phyloP scores from a whole-genome alignment of 2,329 filamentous ascomycete species.

The Aspergillus clavatus region DNA sequence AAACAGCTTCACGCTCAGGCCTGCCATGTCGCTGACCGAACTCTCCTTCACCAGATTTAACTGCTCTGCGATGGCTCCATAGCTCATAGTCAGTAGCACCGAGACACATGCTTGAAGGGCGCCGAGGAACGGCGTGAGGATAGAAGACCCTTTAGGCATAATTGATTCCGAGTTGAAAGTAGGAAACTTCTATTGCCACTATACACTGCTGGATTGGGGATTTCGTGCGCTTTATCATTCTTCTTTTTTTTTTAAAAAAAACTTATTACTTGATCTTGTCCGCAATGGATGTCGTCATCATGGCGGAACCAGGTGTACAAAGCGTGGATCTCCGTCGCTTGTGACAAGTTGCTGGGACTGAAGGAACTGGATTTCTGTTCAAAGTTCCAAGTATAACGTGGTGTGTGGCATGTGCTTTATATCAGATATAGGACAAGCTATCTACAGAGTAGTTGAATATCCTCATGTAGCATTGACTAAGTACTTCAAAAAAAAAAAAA shows the following conservation, averaged over 20 bases:
- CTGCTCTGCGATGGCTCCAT: conserved; percentile 49
- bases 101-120: conserved; percentile 53
- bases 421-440: too few species aligned
- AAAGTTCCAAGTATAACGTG: too few species aligned
- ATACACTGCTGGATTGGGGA: too few species aligned
- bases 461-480: too few species aligned
- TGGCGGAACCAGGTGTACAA: neutral
- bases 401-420: too few species aligned
- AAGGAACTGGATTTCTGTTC: neutral
- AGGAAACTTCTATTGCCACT: too few species aligned
- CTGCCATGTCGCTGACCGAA: conserved; percentile 51
- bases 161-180: neutral
- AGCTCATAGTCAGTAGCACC: conserved; percentile 51
- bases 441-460: too few species aligned
- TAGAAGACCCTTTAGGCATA: conserved; percentile 12
- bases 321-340: neutral
- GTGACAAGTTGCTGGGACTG: neutral
- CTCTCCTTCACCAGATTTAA: conserved; percentile 45
- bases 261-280: neutral
- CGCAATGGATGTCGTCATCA: neutral
- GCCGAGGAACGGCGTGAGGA: conserved; percentile 43
- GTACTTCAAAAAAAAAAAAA: too few species aligned
- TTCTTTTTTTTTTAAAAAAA: too few species aligned
- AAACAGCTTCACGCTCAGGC: conserved; percentile 50
- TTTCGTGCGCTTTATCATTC: too few species aligned